These are phyloP conservation scores for Penicillium parvum DNA, from an alignment of 495 filamentous ascomycete genomes.

Conservation along the genomic window DNA sequence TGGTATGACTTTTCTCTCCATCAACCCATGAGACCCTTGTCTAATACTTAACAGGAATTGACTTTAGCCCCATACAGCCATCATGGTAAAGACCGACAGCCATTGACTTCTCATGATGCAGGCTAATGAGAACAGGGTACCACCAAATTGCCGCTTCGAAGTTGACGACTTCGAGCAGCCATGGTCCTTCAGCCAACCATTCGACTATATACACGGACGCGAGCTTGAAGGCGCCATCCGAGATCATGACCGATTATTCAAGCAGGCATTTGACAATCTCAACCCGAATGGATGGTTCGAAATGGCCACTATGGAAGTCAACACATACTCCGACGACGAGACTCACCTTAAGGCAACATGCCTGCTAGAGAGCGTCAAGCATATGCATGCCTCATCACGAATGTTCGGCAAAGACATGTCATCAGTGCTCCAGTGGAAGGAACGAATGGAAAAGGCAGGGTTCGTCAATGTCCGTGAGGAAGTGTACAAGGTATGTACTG, in stretches of 20 bases:
- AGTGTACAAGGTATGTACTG: conserved; percentile 33
- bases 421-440: conserved; percentile 36
- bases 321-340: conserved; percentile 50
- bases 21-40: not conserved
- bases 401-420: conserved; percentile 38
- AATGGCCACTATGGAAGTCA: conserved; percentile 51
- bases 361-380: conserved; percentile 31
- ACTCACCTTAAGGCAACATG: conserved; percentile 37
- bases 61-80: conserved; percentile 59
- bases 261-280: conserved; percentile 44
- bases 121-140: conserved; percentile 34
- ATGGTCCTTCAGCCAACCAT: conserved; percentile 48
- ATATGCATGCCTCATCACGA: conserved; percentile 25
- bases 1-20: conserved; percentile 26
- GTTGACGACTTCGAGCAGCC: conserved; percentile 58
- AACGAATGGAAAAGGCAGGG: conserved; percentile 47
- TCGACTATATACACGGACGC: conserved; percentile 62
- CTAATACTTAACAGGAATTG: conserved; percentile 36
- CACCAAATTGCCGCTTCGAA: conserved; percentile 61
- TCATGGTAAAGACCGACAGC: conserved; percentile 30
- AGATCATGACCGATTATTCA: conserved; percentile 54
- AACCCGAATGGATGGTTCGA: conserved; percentile 59
- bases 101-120: not conserved
- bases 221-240: conserved; percentile 53
- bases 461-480: conserved; percentile 51